Evolutionary conservation across 192 early-diverging fungal genomes (phyloP).

Genomic region (Coemansia sp.): DNA sequence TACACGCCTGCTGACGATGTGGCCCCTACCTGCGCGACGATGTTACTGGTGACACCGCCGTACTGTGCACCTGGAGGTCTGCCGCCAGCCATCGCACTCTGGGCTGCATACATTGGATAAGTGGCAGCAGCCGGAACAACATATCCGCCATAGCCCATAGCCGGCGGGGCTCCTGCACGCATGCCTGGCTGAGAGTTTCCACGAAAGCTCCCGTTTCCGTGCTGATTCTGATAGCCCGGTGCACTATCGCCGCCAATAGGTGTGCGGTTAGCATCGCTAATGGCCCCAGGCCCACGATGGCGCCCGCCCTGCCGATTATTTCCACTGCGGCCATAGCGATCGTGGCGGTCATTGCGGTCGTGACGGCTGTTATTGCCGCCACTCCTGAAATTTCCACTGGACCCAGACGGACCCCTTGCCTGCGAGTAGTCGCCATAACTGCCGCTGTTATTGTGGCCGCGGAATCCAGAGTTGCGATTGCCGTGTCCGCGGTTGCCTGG

Average conservation of each 20-base stretch:
- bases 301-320: conserved; percentile 31
- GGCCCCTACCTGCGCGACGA: conserved; percentile 1
- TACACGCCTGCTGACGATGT: conserved; percentile 17
- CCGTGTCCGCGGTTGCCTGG: conserved; percentile 10
- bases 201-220: conserved; percentile 22
- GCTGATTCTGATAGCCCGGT: conserved; percentile 6
- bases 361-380: conserved; percentile 14
- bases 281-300: conserved; percentile 9
- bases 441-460: conserved; percentile 12
- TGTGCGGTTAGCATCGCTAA: conserved; percentile 40
- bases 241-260: conserved; percentile 15
- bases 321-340: conserved; percentile 28
- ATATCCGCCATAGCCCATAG: conserved; percentile 37
- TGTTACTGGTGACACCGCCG: conserved; percentile 5
- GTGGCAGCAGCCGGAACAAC: conserved; percentile 20
- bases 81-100: conserved; percentile 20
- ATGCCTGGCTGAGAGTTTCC: conserved; percentile 12
- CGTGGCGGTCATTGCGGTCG: conserved; percentile 29
- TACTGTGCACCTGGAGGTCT: conserved; percentile 21
- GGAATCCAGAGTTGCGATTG: conserved; percentile 17
- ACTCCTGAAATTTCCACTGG: conserved; percentile 2
- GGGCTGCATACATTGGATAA: conserved; percentile 29
- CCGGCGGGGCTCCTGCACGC: conserved; percentile 9
- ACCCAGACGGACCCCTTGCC: conserved; percentile 1
- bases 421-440: conserved; percentile 5